Conservation (phyloP, 2,329 filamentous ascomycete species). For the Penicillium fuscoglaucum region DNA sequence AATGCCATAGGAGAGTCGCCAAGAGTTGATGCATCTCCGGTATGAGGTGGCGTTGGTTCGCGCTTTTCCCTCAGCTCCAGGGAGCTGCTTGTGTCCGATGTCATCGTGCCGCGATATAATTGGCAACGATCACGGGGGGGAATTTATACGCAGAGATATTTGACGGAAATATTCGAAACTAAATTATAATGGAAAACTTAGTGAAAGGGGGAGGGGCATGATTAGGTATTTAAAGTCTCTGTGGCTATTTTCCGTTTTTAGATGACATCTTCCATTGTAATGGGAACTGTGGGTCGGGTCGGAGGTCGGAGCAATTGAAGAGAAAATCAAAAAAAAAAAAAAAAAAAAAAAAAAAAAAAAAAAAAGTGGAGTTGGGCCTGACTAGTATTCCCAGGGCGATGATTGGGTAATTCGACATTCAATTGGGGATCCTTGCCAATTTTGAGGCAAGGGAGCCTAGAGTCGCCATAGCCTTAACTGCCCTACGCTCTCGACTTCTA, state of each 20-base stretch:
- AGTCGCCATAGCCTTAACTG: not conserved
- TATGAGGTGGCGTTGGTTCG: not conserved
- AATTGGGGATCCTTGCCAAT: not conserved
- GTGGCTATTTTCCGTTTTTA: not conserved
- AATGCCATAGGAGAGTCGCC: slow-evolving; percentile 8
- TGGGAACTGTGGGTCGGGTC: not conserved
- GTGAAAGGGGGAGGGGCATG: not conserved
- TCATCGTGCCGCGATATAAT: not conserved
- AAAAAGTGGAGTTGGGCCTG: not conserved
- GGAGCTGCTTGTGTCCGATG: not conserved
- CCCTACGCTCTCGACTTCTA: not conserved
- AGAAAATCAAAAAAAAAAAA: too few relatives aligned
- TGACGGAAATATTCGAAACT: not conserved
- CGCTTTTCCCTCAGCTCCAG: slow-evolving; percentile 1
- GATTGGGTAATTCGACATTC: not conserved
- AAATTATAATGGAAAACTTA: not conserved
- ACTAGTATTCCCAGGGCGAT: not conserved
- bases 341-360: not conserved
- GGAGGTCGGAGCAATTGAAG: not conserved
- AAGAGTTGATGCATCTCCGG: slow-evolving; percentile 3
- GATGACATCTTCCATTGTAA: not conserved
- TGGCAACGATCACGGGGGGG: not conserved
- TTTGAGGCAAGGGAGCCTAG: not conserved
- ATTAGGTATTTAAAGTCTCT: not conserved
- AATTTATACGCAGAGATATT: not conserved